Evolutionary conservation across 2,329 filamentous ascomycete genomes (phyloP), one percentile per base, ranked within the genome.

Genomic region (Ophiostoma angusticollis): DNA sequence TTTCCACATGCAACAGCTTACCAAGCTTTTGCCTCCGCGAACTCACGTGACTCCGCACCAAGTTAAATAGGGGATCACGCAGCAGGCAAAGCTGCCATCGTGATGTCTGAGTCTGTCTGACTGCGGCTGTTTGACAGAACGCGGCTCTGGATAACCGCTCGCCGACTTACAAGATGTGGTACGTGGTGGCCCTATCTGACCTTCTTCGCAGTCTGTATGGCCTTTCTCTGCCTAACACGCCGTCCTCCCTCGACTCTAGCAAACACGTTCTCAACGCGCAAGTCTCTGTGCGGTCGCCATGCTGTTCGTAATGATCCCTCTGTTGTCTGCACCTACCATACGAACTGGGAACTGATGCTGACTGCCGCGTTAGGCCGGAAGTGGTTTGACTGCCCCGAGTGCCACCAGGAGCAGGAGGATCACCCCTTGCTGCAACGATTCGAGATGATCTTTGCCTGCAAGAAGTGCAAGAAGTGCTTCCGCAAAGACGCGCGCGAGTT

Each of bases 211-310:
- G 38, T n/a, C n/a, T 21, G 5, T 11, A 16, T 40, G n/a, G n/a
- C n/a, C n/a, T n/a, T n/a, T n/a, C n/a, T n/a, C n/a, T n/a, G n/a
- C n/a, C 21, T 37, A 24, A 41, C 38, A 37, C 31, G 9, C 25
- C 14, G 1, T 13, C 12, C 22, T 5, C 7, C 9, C 13, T 18
- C 3, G 29, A 29, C 9, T 8, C 25, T 30, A 95, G 91, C 70
- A 96, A 96, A 72, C 91, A 98, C 68, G 70, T 98, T 55, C 78
- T 98, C 60, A 98, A 98, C 69, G 91, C 89, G 47, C 91, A 98
- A 65, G 91, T 98, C 54, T 70, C 89, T 42, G 93, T 98, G 64
- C 84, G 91, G 52, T 91, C 87, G 41, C 84, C 87, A 46, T 98
- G 91, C 70, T 98, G 91, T 89, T 74, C 53, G 78, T 47, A 6